Evolutionary conservation across 2,329 filamentous ascomycete species (phyloP).

Genomic region (Colletotrichum cordylinicola): DNA sequence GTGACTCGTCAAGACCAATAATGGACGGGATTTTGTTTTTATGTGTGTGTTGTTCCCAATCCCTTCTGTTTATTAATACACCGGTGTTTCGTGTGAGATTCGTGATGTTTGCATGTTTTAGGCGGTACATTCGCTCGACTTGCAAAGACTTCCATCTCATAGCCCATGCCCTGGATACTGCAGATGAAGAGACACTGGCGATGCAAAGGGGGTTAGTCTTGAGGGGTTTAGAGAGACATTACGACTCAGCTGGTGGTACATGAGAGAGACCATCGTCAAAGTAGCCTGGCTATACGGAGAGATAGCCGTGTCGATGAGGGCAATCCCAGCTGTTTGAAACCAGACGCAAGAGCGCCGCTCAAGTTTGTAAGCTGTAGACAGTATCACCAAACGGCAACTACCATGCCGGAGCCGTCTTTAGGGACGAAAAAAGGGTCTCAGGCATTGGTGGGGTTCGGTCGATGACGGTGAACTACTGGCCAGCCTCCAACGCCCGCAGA

Average conservation of each 20-base stretch:
- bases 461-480: neutral
- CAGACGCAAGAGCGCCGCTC: neutral
- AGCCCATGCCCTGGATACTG: neutral
- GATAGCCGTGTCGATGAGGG: neutral
- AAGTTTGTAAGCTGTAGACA: neutral
- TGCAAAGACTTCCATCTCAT: neutral
- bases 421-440: neutral
- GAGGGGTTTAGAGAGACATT: neutral
- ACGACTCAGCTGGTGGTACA: neutral
- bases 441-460: neutral
- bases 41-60: neutral
- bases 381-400: neutral
- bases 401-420: neutral
- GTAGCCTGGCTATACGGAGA: neutral
- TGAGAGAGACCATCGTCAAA: neutral
- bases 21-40: neutral
- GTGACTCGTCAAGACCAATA: neutral
- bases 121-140: neutral
- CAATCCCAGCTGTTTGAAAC: neutral
- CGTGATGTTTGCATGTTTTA: neutral
- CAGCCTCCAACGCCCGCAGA: neutral
- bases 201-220: neutral
- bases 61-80: fast-evolving
- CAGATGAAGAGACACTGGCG: neutral
- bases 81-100: neutral